Conservation (phyloP, 1,284 basidiomycete genomes). For the Trametes pubescens region DNA sequence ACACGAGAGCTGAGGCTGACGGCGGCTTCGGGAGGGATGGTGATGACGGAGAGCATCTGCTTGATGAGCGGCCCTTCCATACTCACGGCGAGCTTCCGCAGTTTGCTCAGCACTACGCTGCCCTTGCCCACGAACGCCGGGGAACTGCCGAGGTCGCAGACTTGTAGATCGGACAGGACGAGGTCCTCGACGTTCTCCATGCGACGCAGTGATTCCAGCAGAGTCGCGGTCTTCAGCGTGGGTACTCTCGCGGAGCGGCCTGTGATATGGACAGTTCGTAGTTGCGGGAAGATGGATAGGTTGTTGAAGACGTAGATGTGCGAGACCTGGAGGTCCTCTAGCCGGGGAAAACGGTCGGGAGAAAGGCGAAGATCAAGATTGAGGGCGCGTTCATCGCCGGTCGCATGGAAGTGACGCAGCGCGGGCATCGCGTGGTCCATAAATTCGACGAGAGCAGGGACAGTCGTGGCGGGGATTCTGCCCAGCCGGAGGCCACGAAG, state of each 20-base stretch:
- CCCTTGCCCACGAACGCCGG: background rate
- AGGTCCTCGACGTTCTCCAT: background rate
- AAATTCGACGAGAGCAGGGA: background rate
- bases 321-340: background rate
- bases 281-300: background rate
- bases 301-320: background rate
- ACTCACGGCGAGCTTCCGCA: background rate
- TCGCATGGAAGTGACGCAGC: background rate
- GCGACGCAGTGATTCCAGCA: background rate
- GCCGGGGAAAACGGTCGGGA: background rate
- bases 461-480: background rate
- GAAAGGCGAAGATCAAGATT: background rate
- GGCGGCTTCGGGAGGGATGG: background rate
- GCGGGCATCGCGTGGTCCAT: background rate
- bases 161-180: background rate
- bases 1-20: background rate
- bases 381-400: background rate
- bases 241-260: background rate
- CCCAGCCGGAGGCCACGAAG: background rate
- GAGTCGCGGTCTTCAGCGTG: background rate
- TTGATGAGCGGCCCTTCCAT: background rate
- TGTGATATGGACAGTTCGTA: background rate
- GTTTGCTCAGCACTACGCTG: background rate
- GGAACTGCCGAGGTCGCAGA: background rate
- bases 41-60: background rate